Conservation (phyloP, 2,329 filamentous ascomycete species). For the Exophiala xenobiotica region DNA sequence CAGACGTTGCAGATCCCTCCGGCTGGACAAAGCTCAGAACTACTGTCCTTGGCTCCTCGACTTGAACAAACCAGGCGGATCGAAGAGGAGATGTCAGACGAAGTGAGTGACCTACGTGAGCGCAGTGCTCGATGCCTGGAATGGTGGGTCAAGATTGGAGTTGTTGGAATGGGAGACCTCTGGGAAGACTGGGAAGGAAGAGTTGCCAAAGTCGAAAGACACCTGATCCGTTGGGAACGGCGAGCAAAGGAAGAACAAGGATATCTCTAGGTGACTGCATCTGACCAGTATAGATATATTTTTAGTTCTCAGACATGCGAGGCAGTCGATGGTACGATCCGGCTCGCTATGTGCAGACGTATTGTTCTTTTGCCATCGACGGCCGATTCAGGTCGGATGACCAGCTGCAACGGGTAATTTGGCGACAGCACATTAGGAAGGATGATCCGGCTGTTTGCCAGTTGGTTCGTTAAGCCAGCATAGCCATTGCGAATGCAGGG, state of each 20-base stretch:
- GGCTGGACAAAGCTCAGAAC: conserved; percentile 40
- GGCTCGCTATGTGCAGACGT: neutral
- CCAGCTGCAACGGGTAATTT: neutral
- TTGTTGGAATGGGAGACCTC: conserved; percentile 66
- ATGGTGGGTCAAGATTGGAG: conserved; percentile 70
- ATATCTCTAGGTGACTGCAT: conserved; percentile 33
- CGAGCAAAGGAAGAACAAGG: conserved; percentile 50
- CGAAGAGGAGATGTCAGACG: conserved; percentile 41
- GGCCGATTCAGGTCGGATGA: neutral
- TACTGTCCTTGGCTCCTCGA: conserved; percentile 45
- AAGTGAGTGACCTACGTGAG: conserved; percentile 43
- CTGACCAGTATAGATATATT: neutral
- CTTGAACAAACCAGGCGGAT: conserved; percentile 38
- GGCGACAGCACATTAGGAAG: neutral
- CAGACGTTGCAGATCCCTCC: conserved; percentile 49
- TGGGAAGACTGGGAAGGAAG: conserved; percentile 71
- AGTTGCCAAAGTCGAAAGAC: conserved; percentile 64
- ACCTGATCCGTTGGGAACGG: conserved; percentile 61
- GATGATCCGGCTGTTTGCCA: neutral
- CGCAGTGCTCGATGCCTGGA: conserved; percentile 55
- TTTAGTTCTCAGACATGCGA: neutral
- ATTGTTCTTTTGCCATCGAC: neutral
- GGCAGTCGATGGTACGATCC: neutral
- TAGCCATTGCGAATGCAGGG: neutral
- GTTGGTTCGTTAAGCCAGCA: neutral